Evolutionary conservation across 306 rosid genomes (phyloP).

Genomic region (Citrullus mucosospermus): DNA sequence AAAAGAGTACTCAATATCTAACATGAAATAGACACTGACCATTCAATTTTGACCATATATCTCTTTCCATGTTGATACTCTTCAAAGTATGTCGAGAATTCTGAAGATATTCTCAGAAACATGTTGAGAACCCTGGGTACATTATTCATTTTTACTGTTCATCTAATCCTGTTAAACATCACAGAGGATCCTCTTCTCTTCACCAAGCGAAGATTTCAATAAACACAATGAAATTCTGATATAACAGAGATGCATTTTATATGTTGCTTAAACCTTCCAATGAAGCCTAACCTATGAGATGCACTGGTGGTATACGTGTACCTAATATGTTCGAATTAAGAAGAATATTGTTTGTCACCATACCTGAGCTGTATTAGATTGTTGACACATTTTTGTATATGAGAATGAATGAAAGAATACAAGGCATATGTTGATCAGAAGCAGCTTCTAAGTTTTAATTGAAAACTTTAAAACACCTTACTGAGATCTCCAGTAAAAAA

Average conservation of each 20-base stretch:
- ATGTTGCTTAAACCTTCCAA: background rate
- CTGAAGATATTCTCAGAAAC: background rate
- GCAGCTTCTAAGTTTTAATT: background rate
- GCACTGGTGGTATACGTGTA: background rate
- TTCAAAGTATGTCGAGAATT: background rate
- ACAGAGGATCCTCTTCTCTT: background rate
- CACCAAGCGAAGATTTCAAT: background rate
- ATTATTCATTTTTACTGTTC: background rate
- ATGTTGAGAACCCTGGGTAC: background rate
- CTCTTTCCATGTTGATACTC: background rate
- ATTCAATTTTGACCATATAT: background rate
- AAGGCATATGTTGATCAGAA: background rate
- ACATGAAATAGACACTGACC: background rate
- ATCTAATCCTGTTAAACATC: background rate
- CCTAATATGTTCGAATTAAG: background rate
- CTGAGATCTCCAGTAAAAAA: background rate
- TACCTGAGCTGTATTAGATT: background rate
- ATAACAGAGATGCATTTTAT: background rate
- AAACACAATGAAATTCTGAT: background rate
- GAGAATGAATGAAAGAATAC: background rate
- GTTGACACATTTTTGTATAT: background rate
- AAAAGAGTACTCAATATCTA: background rate
- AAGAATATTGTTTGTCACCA: background rate
- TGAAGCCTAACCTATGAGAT: background rate
- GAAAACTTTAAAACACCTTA: background rate